Evolutionary conservation across 2,329 filamentous ascomycete genomes (phyloP), one percentile per base, ranked within the genome.

Genomic region (Alternaria brassicicola): DNA sequence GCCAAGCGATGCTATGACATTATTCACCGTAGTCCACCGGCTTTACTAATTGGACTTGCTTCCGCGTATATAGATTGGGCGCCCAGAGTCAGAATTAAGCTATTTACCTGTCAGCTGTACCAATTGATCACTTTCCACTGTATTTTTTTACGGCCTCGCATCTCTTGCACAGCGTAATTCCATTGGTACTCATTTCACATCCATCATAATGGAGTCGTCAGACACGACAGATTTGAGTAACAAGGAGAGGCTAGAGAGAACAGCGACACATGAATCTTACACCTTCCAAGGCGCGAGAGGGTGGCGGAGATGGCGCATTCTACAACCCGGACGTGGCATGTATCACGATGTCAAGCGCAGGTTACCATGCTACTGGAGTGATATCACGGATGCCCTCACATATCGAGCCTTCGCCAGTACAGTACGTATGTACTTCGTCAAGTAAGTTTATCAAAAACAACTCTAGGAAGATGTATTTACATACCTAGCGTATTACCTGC

Each of bases 401-500:
- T 87, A 86, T 64, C 77, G 84, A 15, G 83, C 81, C 3, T 73
- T 86, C 38, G 83, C 84, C 6, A 84, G 81, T 57, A 85, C 81
- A 0, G 74, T 87, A 10, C 82, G 83, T 2, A 87, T 86, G 76
- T 86, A 86, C 72, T 86, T 86, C 72, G 83, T 86, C 65, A 84
- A 84, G 79, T 81, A 61, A 60, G 73, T n/a, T 15, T 21, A 19
- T 6, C 9, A 10, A 10, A 19, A 3, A 23, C 6, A 17, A 26
- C 5, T n/a, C 3, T 13, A 8, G 13, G 19, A 13, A 12, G 9
- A 25, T 3, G n/a, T 19, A 31, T 57, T 66, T 51, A 67, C 33
- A 7, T 13, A 13, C 1, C 8, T 28, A 80, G 82, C 59, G 76
- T 87, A 1, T 78, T 87, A 4, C 85, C 85, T 4, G 85, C 85